Conservation (phyloP, 1,139 yeast genomes). For the Arxiozyma slooffiae region DNA sequence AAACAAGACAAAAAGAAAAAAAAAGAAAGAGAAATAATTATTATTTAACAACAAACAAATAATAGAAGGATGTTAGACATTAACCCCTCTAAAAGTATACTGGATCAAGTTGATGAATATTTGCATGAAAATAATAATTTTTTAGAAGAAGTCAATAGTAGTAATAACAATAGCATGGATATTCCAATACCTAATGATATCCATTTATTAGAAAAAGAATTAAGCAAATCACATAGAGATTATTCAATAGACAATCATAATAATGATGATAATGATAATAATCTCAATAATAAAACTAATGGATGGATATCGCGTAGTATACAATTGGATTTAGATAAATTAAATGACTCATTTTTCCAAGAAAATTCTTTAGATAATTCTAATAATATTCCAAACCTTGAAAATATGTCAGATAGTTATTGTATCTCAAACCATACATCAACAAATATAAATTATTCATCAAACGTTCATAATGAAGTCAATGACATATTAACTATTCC, state of each 20-base stretch:
- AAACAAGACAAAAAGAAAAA: background rate
- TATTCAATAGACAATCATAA: background rate
- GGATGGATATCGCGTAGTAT: conserved; percentile 8
- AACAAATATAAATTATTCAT: background rate
- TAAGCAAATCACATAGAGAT: background rate
- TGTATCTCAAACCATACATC: background rate
- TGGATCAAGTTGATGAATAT: conserved; percentile 29
- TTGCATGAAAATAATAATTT: conserved; percentile 13
- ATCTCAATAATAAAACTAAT: background rate
- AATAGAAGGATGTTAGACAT: conserved; percentile 8
- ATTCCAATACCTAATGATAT: background rate
- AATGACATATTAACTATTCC: background rate
- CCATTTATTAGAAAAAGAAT: background rate
- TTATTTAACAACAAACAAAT: background rate
- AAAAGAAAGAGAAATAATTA: no score
- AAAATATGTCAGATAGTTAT: background rate
- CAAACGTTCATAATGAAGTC: background rate
- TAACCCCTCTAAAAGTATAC: conserved; percentile 21
- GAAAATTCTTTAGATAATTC: background rate
- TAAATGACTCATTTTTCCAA: conserved; percentile 4
- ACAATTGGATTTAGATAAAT: conserved; percentile 10
- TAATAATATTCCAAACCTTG: background rate
- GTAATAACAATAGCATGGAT: background rate
- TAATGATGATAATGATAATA: background rate
- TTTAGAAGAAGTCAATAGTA: background rate